These are phyloP conservation scores for Yamadazyma sp. DNA, from an alignment of 805 yeast species.

Conservation along the genomic window DNA sequence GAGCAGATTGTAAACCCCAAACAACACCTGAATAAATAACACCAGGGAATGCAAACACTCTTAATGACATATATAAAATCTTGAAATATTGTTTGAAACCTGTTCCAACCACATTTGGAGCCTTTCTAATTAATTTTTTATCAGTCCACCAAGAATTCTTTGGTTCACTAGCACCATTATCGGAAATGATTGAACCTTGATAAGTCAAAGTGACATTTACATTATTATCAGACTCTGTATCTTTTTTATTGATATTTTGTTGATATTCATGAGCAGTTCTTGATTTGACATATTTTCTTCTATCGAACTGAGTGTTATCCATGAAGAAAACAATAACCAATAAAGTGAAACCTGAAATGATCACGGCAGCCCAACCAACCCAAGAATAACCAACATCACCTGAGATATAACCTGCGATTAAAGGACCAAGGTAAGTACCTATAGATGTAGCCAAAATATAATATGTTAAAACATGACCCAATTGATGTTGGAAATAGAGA, in stretches of 20 bases:
- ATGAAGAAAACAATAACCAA: constrained; percentile 40
- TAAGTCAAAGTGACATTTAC: constrained; percentile 8
- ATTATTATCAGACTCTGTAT: constrained; percentile 4
- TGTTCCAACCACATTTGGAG: constrained; percentile 32
- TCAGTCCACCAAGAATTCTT: constrained; percentile 25
- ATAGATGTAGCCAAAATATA: constrained; percentile 54
- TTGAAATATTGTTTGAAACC: constrained; percentile 41
- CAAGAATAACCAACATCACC: constrained; percentile 50
- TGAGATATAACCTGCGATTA: constrained; percentile 56
- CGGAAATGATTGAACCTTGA: constrained; percentile 44
- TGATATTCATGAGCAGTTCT: constrained; percentile 1
- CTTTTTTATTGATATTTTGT: constrained; percentile 4
- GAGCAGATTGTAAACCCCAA: constrained; percentile 40
- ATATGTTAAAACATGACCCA: constrained; percentile 49
- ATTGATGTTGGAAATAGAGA: constrained; percentile 40
- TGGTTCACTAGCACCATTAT: constrained; percentile 27
- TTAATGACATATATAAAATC: constrained; percentile 29
- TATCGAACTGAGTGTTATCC: constrained; percentile 55
- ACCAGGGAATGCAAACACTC: constrained; percentile 36
- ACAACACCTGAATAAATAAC: constrained; percentile 34
- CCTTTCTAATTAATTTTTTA: constrained; percentile 32
- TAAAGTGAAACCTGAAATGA: constrained; percentile 44
- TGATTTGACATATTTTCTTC: constrained; percentile 18
- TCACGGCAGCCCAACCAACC: constrained; percentile 48
- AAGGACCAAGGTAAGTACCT: constrained; percentile 56